A percentile compares a stretch with the other conserved stretches of the same genome.
phyloP scores from a whole-genome alignment of 2,329 filamentous ascomycete genomes.

The Lasiodiplodia sp. region DNA sequence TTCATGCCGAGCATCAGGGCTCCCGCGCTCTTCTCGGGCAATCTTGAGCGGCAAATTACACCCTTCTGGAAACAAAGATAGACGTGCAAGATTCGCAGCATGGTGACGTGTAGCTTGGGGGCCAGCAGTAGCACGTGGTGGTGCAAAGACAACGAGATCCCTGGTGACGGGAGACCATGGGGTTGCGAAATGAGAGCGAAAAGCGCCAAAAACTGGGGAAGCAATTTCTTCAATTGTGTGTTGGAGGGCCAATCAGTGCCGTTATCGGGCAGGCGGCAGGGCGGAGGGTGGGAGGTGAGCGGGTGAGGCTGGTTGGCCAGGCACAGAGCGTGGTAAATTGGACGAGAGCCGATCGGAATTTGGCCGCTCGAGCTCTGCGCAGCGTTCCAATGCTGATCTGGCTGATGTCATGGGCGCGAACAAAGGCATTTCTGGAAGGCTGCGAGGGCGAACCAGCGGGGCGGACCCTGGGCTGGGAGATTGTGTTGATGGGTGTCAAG shows the following conservation, averaged over 20 bases:
- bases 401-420: conserved; percentile 13
- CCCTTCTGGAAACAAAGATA: conserved; percentile 9
- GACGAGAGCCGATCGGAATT: conserved; percentile 18
- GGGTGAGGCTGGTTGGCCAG: conserved; percentile 21
- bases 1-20: background rate
- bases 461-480: conserved; percentile 9
- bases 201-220: conserved; percentile 24
- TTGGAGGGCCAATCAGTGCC: conserved; percentile 15
- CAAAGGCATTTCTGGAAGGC: conserved; percentile 5
- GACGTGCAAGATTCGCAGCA: background rate
- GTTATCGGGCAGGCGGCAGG: background rate
- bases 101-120: background rate
- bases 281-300: conserved; percentile 13
- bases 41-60: conserved; percentile 14
- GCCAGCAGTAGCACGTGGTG: background rate
- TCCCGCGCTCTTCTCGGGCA: background rate
- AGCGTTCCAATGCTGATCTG: background rate
- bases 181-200: background rate
- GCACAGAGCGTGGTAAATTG: conserved; percentile 14
- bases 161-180: background rate
- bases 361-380: background rate
- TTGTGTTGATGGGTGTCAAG: conserved; percentile 1
- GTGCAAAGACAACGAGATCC: background rate
- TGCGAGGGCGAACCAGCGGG: conserved; percentile 11
- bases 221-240: conserved; percentile 2